A percentile compares a stretch with the other conserved stretches of the same genome.
Evolutionary conservation across 805 yeast species (phyloP).

Genomic region (Candida alai): DNA sequence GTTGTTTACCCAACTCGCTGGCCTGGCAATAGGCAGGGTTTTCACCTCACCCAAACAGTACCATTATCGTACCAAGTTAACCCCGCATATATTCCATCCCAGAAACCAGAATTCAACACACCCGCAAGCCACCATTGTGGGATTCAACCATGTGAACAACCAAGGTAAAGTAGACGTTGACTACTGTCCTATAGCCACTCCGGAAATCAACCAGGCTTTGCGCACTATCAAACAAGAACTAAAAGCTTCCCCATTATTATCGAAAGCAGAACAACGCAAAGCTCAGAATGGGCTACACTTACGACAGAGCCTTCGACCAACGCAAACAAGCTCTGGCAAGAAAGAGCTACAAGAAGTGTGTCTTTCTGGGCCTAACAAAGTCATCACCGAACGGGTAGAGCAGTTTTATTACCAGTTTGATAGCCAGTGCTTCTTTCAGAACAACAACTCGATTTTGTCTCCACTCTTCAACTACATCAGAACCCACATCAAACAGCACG

Average conservation of each 20-base stretch:
- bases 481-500: constrained; percentile 13
- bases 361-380: constrained; percentile 21
- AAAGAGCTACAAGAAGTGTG: constrained; percentile 15
- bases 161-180: constrained; percentile 28
- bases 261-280: neutral
- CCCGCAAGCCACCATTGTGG: no score
- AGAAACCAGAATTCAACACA: no score
- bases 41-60: constrained; percentile 35
- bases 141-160: constrained; percentile 25
- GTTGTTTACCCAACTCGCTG: constrained; percentile 14
- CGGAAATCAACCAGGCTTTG: constrained; percentile 21
- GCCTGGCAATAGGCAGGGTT: no score
- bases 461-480: constrained; percentile 29
- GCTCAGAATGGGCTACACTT: neutral
- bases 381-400: constrained; percentile 33
- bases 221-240: no score
- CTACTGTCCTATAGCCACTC: constrained; percentile 35
- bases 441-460: constrained; percentile 35
- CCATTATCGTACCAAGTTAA: constrained; percentile 37
- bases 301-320: constrained; percentile 1
- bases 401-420: constrained; percentile 36
- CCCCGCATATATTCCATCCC: constrained; percentile 27
- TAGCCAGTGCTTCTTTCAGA: constrained; percentile 40
- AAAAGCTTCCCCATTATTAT: no score
- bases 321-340: constrained; percentile 3